A percentile compares a stretch with the other conserved stretches of the same genome.
Evolutionary conservation across 2,329 filamentous ascomycete species (phyloP).

Genomic region (Paramyrothecium roridum): DNA sequence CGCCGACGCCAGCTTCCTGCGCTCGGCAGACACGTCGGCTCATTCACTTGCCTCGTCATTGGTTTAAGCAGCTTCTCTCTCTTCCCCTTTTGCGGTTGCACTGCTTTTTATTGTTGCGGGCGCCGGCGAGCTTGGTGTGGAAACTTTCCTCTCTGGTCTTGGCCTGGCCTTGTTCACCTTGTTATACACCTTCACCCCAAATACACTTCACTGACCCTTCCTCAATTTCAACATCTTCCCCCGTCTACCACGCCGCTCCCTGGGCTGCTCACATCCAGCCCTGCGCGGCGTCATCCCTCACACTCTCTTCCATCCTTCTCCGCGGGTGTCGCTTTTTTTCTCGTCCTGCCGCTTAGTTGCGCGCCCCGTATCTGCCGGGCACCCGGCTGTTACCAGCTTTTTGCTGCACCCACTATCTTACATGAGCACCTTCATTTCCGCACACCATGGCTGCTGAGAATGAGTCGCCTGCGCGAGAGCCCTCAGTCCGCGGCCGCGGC

Average conservation of each 20-base stretch:
- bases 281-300: neutral
- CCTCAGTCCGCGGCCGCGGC: slow-evolving; percentile 31
- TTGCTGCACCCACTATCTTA: slow-evolving; percentile 11
- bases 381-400: neutral
- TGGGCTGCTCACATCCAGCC: neutral
- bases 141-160: neutral
- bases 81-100: neutral
- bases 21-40: neutral
- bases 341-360: neutral
- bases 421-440: slow-evolving; percentile 21
- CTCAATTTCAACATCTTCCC: slow-evolving; percentile 6
- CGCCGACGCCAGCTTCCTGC: neutral
- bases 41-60: neutral
- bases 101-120: neutral
- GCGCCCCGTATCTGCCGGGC: neutral
- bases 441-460: slow-evolving; percentile 33
- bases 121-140: neutral
- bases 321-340: neutral
- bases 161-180: slow-evolving; percentile 2
- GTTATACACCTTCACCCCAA: slow-evolving; percentile 4
- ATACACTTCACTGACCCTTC: slow-evolving; percentile 8
- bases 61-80: neutral
- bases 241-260: neutral
- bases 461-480: slow-evolving; percentile 33
- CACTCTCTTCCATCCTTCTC: neutral